Base-by-base conservation (phyloP, 73 alveolate species). In the Blepharisma japonicum region DNA sequence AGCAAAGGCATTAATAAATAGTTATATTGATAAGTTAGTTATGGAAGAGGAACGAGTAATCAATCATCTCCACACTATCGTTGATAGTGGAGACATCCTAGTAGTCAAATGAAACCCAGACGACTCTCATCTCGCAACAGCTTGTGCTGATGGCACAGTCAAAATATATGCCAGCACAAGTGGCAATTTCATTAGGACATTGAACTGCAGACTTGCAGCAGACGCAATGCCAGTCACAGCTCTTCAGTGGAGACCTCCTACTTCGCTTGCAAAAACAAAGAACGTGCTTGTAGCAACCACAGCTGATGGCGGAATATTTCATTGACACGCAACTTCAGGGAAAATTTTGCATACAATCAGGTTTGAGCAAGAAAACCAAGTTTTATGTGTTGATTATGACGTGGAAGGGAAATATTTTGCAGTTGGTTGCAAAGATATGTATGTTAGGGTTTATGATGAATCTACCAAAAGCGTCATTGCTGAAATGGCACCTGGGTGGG, bases 201-300 rank as follows among this genome's bases (percentile, higher is more conserved):
- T 61, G 39, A n/a, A 61, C 74, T 61, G 38, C 2, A 8, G 11
- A 2, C 39, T 8, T 14, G 74, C 47, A 25, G 74, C 47, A 20
- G 74, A 61, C 3, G 39, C 49, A 14, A 50, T 82, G 83, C 97
- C 96, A 45, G 79, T 85, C 51, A 91, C 94, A 6, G 77, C 95
- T 14, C 56, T 93, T 7, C 89, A 91, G 80, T 93, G 98, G 97
- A 82, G 94, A 45, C 98, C 98, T 18, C 39, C 80, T 21, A 25
- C 87, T n/a, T 46, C 81, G 14, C 74, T 42, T 9, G 78, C 25
- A 39, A 54, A 79, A 14, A 55, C 87, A 5, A 76, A 47, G 68
- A 78, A 83, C 49, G 82, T 85, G 6, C 56, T 89, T 7, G 81
- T 86, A 2, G 76, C 88, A 0, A 67, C 81, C 14, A 6, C 81